Evolutionary conservation across 345 rosid species (phyloP).

Genomic region (Euphorbia peplus): DNA sequence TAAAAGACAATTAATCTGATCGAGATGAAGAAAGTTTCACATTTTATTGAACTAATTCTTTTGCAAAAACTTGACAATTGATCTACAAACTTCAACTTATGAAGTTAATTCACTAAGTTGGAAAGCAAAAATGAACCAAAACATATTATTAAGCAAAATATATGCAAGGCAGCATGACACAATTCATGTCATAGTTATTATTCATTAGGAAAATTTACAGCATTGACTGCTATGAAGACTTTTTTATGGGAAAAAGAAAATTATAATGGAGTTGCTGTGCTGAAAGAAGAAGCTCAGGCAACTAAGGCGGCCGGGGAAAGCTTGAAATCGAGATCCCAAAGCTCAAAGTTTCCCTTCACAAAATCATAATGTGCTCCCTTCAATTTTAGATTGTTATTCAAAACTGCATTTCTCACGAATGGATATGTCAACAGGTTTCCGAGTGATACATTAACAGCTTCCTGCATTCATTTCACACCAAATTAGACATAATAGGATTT

Average conservation of each 20-base stretch:
- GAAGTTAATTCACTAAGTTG: not conserved
- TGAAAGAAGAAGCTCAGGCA: constrained; percentile 1
- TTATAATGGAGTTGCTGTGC: not conserved
- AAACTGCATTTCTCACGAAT: constrained; percentile 30
- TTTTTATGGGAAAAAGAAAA: not conserved
- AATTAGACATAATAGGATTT: not conserved
- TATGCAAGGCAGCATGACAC: not conserved
- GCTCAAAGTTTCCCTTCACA: constrained; percentile 50
- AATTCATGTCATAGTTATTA: not conserved
- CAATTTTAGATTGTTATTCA: constrained; percentile 15
- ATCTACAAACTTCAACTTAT: not conserved
- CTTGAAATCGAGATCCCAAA: constrained; percentile 56
- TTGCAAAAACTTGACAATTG: no score
- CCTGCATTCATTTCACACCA: constrained; percentile 23
- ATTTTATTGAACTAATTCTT: no score
- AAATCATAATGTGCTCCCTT: constrained; percentile 35
- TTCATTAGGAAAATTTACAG: constrained; percentile 2
- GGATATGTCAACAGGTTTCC: constrained; percentile 36
- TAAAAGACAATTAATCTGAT: no score
- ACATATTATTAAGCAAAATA: constrained; percentile 3
- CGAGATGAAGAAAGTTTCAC: no score
- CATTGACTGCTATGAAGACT: not conserved
- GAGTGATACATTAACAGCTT: constrained; percentile 35
- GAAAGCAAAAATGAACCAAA: constrained; percentile 3
- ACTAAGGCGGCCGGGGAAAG: not conserved